Evolutionary conservation across 495 filamentous ascomycete species (phyloP).

Genomic region (Daldinia decipiens): DNA sequence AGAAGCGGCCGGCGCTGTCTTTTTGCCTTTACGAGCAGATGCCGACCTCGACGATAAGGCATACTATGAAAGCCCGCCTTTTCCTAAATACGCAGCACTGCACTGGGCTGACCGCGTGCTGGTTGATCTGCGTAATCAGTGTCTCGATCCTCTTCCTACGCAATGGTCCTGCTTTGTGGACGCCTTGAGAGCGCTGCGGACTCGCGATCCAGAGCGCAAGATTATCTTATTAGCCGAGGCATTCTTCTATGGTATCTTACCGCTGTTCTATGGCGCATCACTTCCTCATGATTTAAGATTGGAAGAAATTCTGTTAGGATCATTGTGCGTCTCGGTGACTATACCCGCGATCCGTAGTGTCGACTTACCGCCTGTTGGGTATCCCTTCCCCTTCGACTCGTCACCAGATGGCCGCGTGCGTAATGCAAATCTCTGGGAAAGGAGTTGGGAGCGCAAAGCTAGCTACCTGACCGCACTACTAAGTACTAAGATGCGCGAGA

Average conservation of each 20-base stretch:
- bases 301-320: slow-evolving; percentile 23
- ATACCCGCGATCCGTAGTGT: slow-evolving; percentile 48
- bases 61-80: slow-evolving; percentile 33
- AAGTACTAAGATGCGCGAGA: slow-evolving; percentile 26
- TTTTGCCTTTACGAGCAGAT: slow-evolving; percentile 46
- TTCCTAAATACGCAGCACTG: slow-evolving; percentile 22
- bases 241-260: slow-evolving; percentile 43
- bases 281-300: slow-evolving; percentile 29
- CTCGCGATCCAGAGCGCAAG: slow-evolving; percentile 33
- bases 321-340: slow-evolving; percentile 30
- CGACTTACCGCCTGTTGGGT: slow-evolving; percentile 41
- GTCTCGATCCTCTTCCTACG: slow-evolving; percentile 41
- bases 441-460: slow-evolving; percentile 32
- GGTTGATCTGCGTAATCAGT: slow-evolving; percentile 36
- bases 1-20: slow-evolving; percentile 44
- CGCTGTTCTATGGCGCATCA: slow-evolving; percentile 42
- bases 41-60: slow-evolving; percentile 43
- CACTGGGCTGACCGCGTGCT: slow-evolving; percentile 40
- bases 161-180: slow-evolving; percentile 39
- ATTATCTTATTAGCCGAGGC: slow-evolving; percentile 49
- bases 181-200: slow-evolving; percentile 40
- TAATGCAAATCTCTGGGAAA: slow-evolving; percentile 35
- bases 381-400: slow-evolving; percentile 35
- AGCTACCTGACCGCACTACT: slow-evolving; percentile 26
- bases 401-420: slow-evolving; percentile 28